phyloP scores from a whole-genome alignment of 352 stramenopile genomes.

The Phytophthora tentaculata region DNA sequence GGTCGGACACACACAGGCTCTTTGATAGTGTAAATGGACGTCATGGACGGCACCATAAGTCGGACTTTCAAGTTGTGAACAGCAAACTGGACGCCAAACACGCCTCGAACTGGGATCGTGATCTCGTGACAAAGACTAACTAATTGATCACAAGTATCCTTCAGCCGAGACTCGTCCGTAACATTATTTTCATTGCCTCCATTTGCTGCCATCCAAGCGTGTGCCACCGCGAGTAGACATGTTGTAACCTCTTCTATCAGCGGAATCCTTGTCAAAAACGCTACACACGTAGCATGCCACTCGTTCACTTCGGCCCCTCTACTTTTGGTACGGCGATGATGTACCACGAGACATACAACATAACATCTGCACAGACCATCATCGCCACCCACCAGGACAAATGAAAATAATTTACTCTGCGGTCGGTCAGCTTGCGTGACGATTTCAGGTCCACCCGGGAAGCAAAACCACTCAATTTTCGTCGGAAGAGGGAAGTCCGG shows the following conservation, averaged over 20 bases:
- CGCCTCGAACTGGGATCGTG: constrained; percentile 62
- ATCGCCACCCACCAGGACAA: constrained; percentile 77
- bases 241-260: constrained; percentile 58
- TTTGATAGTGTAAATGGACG: constrained; percentile 59
- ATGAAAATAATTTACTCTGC: constrained; percentile 72
- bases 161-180: constrained; percentile 4
- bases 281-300: constrained; percentile 76
- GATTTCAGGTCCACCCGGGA: constrained; percentile 71
- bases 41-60: constrained; percentile 59
- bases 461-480: constrained; percentile 92
- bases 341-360: constrained; percentile 74
- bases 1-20: constrained; percentile 6
- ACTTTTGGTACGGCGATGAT: constrained; percentile 44
- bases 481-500: constrained; percentile 74
- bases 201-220: constrained; percentile 51
- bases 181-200: not conserved
- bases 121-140: constrained; percentile 63
- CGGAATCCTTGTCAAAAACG: constrained; percentile 75
- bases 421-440: constrained; percentile 53
- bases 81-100: constrained; percentile 69
- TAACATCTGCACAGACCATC: constrained; percentile 78
- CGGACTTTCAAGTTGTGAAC: constrained; percentile 42
- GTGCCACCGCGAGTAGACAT: constrained; percentile 64
- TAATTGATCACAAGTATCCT: constrained; percentile 44
- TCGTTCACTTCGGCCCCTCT: constrained; percentile 26